Evolutionary conservation across 2,329 filamentous ascomycete species (phyloP), one percentile per base, ranked within the genome.

Genomic region (Epicoccum nigrum): DNA sequence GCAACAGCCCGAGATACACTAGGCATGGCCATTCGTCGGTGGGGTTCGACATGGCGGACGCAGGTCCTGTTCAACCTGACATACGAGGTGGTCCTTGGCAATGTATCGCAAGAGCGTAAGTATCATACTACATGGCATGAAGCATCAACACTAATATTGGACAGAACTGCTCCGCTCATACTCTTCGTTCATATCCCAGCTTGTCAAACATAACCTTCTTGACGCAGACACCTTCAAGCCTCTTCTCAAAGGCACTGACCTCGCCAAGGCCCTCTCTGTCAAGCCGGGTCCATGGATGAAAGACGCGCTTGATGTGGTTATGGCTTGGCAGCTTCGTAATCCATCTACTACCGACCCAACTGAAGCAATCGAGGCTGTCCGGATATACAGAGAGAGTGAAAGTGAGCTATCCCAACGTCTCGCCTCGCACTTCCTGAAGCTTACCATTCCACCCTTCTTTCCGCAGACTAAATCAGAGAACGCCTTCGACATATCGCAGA

Each of bases 271-370:
- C 4, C 78, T 97, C 3, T 76, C 74, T 15, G 84, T 81, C 0
- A 86, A 85, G 56, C 87, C 89, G 0, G 91, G 90, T 1, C 86
- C 80, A n/a, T 97, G 93, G 93, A 88, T 95, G 81, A 85, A 85
- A 45, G 80, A 81, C 37, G 92, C 92, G 3, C 76, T 96, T 38
- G 88, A 95, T 25, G 78, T 92, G 4, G 89, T 90, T 54, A 83
- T 95, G 73, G 86, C 86, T 54, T 97, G 92, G 92, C 94, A 97
- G 73, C 81, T 97, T 44, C 83, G 90, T 30, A 85, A 97, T 67
- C 90, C 92, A 0, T 79, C 79, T 4, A 78, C 77, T 50, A 83
- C 80, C 3, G 87, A 92, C 55, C 74, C 80, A 23, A 63, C 66
- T 25, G 68, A 70, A 47, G 77, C 76, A 12, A 76, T 81, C 42